Conservation (phyloP, 768 basidiomycete species). For the Suillus paluster region DNA sequence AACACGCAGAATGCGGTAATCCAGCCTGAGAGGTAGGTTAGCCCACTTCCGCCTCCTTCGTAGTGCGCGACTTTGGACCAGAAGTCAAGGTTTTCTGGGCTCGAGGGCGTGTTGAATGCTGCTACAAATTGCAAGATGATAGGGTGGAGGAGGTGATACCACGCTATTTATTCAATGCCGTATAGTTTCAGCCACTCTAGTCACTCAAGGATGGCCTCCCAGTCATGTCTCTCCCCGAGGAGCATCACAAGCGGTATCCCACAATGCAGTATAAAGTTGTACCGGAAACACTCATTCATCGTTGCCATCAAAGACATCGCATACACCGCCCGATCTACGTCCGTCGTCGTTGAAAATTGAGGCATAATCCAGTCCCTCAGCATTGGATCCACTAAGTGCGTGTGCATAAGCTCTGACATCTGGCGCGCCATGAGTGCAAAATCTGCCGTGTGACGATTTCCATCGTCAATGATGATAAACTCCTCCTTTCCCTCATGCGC, state of each 20-base stretch:
- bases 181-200: slow-evolving; percentile 27
- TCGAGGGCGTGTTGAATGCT: slow-evolving; percentile 30
- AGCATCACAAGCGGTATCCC: slow-evolving; percentile 25
- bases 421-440: too few relatives aligned
- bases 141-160: slow-evolving; percentile 31
- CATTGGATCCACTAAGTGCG: slow-evolving; percentile 28
- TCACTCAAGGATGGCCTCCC: slow-evolving; percentile 21
- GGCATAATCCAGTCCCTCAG: too few relatives aligned
- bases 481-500: slow-evolving; percentile 37
- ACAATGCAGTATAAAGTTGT: slow-evolving; percentile 15
- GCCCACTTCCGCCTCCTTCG: slow-evolving; percentile 29
- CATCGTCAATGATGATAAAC: slow-evolving; percentile 19
- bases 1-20: slow-evolving; percentile 44
- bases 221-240: slow-evolving; percentile 26
- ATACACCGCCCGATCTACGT: too few relatives aligned
- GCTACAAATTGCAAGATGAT: slow-evolving; percentile 30
- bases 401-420: slow-evolving; percentile 28
- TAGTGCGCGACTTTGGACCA: slow-evolving; percentile 43
- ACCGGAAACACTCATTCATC: slow-evolving; percentile 25
- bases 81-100: slow-evolving; percentile 38
- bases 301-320: slow-evolving; percentile 36
- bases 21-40: slow-evolving; percentile 43
- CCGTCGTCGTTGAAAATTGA: too few relatives aligned
- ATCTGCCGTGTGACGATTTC: slow-evolving; percentile 25
- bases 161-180: slow-evolving; percentile 17